These are phyloP conservation scores for Vitis rotundifolia DNA, from an alignment of 164 flowering plant genomes.

Conservation along the genomic window DNA sequence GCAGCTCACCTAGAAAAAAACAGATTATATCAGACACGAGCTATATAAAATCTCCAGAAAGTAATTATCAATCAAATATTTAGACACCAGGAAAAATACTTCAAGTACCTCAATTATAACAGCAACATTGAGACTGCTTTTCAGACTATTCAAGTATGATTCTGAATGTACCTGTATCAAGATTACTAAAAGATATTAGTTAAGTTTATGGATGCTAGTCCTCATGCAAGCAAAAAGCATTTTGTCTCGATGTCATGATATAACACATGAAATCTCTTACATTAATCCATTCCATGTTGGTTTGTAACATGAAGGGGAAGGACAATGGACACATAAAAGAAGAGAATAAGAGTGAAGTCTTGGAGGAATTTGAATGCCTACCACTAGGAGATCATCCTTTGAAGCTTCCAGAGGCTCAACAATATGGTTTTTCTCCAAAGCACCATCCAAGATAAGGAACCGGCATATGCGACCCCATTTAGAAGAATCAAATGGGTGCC, in stretches of 20 bases:
- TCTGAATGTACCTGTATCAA: constrained; percentile 73
- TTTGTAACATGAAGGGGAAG: neutral
- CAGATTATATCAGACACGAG: no score
- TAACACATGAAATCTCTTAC: no score
- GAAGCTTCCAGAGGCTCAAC: constrained; percentile 94
- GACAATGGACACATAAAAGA: neutral
- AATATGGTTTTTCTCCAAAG: constrained; percentile 49
- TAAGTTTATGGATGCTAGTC: neutral
- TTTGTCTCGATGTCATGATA: no score
- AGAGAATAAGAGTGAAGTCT: neutral
- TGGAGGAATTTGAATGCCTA: constrained; percentile 21
- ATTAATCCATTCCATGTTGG: no score
- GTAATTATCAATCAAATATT: neutral
- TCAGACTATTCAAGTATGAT: constrained; percentile 69
- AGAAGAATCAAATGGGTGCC: constrained; percentile 97
- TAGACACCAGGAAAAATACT: neutral
- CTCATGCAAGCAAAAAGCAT: neutral
- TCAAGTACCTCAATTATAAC: constrained; percentile 68
- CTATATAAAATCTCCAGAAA: neutral
- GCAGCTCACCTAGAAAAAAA: no score
- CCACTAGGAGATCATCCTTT: constrained; percentile 89
- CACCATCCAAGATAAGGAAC: constrained; percentile 55
- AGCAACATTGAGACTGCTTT: constrained; percentile 69
- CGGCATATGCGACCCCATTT: constrained; percentile 92
- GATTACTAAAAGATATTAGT: neutral